These are phyloP conservation scores for Metarhizium anisopliae DNA, from an alignment of 2,329 filamentous ascomycete species.

Conservation along the genomic window DNA sequence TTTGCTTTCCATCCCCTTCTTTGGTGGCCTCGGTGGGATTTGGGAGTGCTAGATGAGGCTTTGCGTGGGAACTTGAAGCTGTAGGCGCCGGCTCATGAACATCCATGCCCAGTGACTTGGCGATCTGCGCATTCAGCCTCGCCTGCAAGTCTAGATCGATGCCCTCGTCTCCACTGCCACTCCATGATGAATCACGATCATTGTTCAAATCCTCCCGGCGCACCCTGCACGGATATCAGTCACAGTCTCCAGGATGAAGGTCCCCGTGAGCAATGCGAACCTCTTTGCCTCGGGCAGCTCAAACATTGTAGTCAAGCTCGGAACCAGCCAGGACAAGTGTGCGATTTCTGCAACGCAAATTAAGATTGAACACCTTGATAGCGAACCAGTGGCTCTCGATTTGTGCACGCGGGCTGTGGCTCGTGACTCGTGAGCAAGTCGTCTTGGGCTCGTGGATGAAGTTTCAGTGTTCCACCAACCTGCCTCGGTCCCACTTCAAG, in stretches of 20 bases:
- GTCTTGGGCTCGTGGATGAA: background rate
- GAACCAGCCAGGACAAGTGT: background rate
- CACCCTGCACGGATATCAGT: conserved; percentile 30
- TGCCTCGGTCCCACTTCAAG: background rate
- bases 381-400: background rate
- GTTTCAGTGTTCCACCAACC: background rate
- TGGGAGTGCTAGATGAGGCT: background rate
- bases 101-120: conserved; percentile 34
- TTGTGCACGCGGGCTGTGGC: background rate
- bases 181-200: conserved; percentile 19
- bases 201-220: conserved; percentile 44
- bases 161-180: conserved; percentile 20
- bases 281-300: conserved; percentile 22
- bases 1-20: conserved; percentile 7
- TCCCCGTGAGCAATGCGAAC: conserved; percentile 8
- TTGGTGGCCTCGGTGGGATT: conserved; percentile 9
- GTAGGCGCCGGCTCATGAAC: conserved; percentile 7
- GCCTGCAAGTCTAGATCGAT: conserved; percentile 31
- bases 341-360: background rate
- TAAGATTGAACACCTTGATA: background rate
- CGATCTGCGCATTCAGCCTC: conserved; percentile 38
- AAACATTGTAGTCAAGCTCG: conserved; percentile 15
- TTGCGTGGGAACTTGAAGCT: background rate
- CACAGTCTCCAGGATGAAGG: background rate
- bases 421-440: background rate